Conservation (phyloP, 805 yeast genomes). For the Ogataea corticis region DNA sequence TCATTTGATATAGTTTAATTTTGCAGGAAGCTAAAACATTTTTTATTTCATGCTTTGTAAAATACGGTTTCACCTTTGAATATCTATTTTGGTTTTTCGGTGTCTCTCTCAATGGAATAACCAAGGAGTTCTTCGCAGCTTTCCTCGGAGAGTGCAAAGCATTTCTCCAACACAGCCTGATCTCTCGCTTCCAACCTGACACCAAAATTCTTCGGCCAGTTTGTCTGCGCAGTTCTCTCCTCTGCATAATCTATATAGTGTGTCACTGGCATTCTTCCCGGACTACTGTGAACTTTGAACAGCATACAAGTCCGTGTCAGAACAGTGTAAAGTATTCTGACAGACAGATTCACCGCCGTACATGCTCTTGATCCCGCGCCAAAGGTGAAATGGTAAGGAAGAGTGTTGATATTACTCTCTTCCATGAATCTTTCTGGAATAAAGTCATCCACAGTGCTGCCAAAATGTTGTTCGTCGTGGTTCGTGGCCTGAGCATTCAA, state of each 20-base stretch:
- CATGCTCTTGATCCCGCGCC: conserved; percentile 29
- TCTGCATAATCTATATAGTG: conserved; percentile 23
- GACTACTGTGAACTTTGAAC: conserved; percentile 13
- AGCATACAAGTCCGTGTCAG: conserved; percentile 20
- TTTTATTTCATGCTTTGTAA: too few species aligned
- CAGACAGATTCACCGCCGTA: conserved; percentile 25
- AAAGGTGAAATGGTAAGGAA: conserved; percentile 27
- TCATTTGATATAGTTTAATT: too few species aligned
- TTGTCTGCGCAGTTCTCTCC: conserved; percentile 24
- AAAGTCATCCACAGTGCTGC: conserved; percentile 21
- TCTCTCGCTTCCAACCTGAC: conserved; percentile 15
- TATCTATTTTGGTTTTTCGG: neutral
- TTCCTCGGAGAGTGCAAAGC: conserved; percentile 11
- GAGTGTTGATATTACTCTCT: conserved; percentile 11
- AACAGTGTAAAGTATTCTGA: conserved; percentile 19
- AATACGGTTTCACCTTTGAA: neutral
- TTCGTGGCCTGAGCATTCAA: conserved; percentile 28
- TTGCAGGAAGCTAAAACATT: too few species aligned
- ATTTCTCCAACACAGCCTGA: conserved; percentile 4
- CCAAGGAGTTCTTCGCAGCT: conserved; percentile 10
- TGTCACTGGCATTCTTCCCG: conserved; percentile 8
- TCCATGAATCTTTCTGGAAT: conserved; percentile 21
- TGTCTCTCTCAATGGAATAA: conserved; percentile 19
- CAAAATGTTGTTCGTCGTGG: conserved; percentile 22
- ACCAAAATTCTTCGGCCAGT: conserved; percentile 25